Evolutionary conservation across 2,329 filamentous ascomycete genomes (phyloP).

Genomic region (Colletotrichum phormii): DNA sequence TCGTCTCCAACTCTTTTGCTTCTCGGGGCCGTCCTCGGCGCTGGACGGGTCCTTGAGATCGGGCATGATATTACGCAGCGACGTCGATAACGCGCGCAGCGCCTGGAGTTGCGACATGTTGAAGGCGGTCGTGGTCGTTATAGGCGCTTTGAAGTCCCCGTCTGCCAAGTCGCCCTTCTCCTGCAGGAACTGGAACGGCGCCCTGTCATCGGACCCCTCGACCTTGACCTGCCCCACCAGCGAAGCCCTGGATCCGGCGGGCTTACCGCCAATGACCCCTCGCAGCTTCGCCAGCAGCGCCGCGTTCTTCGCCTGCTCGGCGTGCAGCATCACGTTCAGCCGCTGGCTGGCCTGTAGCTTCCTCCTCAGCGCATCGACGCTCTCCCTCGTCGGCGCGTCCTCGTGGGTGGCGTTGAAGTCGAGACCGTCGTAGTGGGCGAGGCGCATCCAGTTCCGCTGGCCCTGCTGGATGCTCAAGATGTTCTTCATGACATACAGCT

Average conservation of each 20-base stretch:
- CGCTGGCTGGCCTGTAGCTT: conserved; percentile 83
- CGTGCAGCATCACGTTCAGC: conserved; percentile 75
- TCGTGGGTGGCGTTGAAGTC: conserved; percentile 52
- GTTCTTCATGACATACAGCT: conserved; percentile 91
- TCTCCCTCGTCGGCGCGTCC: conserved; percentile 66
- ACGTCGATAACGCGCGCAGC: conserved; percentile 72
- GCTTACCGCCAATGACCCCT: conserved; percentile 49
- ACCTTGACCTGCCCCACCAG: conserved; percentile 37
- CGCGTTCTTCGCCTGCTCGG: conserved; percentile 79
- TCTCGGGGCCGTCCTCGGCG: conserved; percentile 45
- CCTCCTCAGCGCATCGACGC: conserved; percentile 77
- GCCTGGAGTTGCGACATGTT: conserved; percentile 86
- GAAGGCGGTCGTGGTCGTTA: conserved; percentile 81
- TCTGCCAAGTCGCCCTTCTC: conserved; percentile 63
- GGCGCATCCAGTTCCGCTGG: conserved; percentile 81
- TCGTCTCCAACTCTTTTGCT: conserved; percentile 69
- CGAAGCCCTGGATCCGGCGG: conserved; percentile 39
- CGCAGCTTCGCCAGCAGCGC: conserved; percentile 75
- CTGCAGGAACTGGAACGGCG: conserved; percentile 68
- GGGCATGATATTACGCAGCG: conserved; percentile 73
- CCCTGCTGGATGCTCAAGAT: conserved; percentile 77
- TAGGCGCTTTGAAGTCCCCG: conserved; percentile 64
- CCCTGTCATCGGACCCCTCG: conserved; percentile 38
- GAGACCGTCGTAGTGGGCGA: conserved; percentile 85
- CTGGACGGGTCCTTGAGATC: conserved; percentile 58